These are phyloP conservation scores for Escovopsis sp. DNA, from an alignment of 2,329 filamentous ascomycete species.

Conservation along the genomic window DNA sequence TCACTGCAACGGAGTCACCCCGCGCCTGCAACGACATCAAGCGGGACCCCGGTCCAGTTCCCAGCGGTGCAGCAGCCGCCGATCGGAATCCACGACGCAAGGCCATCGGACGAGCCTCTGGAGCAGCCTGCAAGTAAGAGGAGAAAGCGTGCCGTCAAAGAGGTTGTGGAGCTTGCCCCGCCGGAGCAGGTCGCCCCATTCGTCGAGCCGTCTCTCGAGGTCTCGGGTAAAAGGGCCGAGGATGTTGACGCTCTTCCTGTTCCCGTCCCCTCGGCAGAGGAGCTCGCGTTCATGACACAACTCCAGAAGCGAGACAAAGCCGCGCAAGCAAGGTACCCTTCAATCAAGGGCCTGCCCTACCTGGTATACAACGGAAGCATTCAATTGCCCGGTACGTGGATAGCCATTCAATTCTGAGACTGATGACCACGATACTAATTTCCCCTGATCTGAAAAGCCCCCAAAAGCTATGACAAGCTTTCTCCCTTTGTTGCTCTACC, in stretches of 20 bases:
- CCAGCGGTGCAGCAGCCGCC: constrained; percentile 10
- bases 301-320: constrained; percentile 23
- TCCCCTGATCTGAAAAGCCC: constrained; percentile 9
- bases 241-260: constrained; percentile 18
- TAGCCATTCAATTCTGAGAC: background rate
- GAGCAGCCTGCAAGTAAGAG: constrained; percentile 16
- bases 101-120: constrained; percentile 2
- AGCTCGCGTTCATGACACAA: constrained; percentile 20
- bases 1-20: constrained; percentile 1
- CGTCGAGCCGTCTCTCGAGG: constrained; percentile 16
- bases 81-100: constrained; percentile 13
- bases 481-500: constrained; percentile 27
- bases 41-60: constrained; percentile 7
- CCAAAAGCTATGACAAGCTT: constrained; percentile 30
- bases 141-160: constrained; percentile 21
- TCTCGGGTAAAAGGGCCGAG: constrained; percentile 16
- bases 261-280: constrained; percentile 18
- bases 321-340: constrained; percentile 22
- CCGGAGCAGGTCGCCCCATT: constrained; percentile 12
- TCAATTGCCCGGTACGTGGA: constrained; percentile 21
- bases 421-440: background rate
- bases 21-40: background rate
- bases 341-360: constrained; percentile 23
- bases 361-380: constrained; percentile 22
- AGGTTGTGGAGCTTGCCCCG: constrained; percentile 11